Evolutionary conservation across 768 basidiomycete genomes (phyloP).

Genomic region (Suillus variegatus): DNA sequence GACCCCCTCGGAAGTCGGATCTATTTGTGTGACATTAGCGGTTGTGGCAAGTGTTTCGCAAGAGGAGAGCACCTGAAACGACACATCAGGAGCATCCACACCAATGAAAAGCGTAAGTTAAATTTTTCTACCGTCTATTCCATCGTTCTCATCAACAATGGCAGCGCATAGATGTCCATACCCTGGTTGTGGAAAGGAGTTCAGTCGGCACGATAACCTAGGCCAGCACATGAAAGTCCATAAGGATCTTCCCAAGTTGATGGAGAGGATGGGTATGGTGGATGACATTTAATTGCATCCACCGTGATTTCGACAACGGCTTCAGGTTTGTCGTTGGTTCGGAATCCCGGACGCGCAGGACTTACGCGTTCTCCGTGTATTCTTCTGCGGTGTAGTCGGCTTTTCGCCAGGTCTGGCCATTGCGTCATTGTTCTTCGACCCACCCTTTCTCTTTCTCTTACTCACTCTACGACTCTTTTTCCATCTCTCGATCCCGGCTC

Average conservation of each 20-base stretch:
- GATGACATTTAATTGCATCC: not conserved
- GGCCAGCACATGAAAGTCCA: slow-evolving; percentile 89
- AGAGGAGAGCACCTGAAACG: slow-evolving; percentile 90
- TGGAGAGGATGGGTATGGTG: slow-evolving; percentile 23
- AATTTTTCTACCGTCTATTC: slow-evolving; percentile 11
- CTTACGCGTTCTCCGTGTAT: not conserved
- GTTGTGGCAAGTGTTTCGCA: slow-evolving; percentile 87
- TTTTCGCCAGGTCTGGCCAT: not conserved
- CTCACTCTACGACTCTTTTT: not conserved
- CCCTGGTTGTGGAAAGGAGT: slow-evolving; percentile 80
- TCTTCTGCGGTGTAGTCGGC: not conserved
- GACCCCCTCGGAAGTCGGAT: slow-evolving; percentile 47
- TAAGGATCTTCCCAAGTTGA: slow-evolving; percentile 36
- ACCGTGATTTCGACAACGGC: not conserved
- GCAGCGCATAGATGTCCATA: slow-evolving; percentile 81
- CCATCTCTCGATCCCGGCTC: not conserved
- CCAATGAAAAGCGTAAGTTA: slow-evolving; percentile 85
- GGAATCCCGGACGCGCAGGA: not conserved
- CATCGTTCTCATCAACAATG: slow-evolving; percentile 14
- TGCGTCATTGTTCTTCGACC: not conserved
- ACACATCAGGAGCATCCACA: slow-evolving; percentile 87
- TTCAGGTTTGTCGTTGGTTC: not conserved
- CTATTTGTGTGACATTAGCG: slow-evolving; percentile 77
- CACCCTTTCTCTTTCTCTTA: not conserved
- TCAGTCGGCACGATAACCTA: slow-evolving; percentile 86